phyloP scores from a whole-genome alignment of 1,139 yeast genomes.

The Zygosaccharomyces sapae region DNA sequence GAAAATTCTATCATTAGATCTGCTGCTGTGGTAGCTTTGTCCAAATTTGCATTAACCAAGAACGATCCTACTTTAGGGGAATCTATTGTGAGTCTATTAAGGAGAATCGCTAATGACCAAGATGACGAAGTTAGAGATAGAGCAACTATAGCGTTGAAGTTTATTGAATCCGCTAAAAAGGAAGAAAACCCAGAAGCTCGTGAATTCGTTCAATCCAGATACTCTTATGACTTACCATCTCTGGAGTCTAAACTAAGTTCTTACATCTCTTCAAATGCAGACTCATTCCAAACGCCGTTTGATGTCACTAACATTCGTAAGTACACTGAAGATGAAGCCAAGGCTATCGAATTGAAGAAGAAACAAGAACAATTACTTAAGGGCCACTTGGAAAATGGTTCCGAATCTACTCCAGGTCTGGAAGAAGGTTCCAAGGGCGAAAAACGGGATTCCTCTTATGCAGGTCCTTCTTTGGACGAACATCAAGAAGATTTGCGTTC shows the following conservation, averaged over 20 bases:
- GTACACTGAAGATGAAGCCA: constrained; percentile 50
- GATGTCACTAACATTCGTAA: constrained; percentile 58
- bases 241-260: constrained; percentile 73
- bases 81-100: constrained; percentile 70
- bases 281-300: constrained; percentile 61
- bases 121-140: constrained; percentile 99
- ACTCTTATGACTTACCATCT: constrained; percentile 66
- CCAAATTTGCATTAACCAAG: constrained; percentile 77
- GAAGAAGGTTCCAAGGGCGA: constrained; percentile 16
- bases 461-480: constrained; percentile 28
- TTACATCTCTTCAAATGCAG: constrained; percentile 62
- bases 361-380: constrained; percentile 41
- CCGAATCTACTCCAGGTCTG: constrained; percentile 13
- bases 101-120: constrained; percentile 73
- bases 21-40: constrained; percentile 88
- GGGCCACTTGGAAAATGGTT: constrained; percentile 24
- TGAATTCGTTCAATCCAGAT: constrained; percentile 59
- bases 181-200: constrained; percentile 41
- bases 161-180: constrained; percentile 48
- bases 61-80: constrained; percentile 64
- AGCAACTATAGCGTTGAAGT: constrained; percentile 78
- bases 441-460: constrained; percentile 25
- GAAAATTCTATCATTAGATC: constrained; percentile 95
- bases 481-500: constrained; percentile 41
- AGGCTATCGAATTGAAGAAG: constrained; percentile 45